Evolutionary conservation across 345 rosid genomes (phyloP).

Genomic region (Eucalyptus curtisii): DNA sequence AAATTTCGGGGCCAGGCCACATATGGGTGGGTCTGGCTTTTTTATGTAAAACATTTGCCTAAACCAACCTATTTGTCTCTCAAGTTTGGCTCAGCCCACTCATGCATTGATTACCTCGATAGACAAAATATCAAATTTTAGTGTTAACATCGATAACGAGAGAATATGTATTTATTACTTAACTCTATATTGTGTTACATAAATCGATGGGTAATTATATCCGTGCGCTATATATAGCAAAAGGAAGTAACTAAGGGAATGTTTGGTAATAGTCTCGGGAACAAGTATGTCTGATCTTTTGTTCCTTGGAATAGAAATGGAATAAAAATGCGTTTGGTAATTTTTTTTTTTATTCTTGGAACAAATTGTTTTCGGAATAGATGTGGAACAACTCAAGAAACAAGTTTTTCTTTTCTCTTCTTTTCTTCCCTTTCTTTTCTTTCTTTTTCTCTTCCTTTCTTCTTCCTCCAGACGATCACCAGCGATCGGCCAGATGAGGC

Average conservation of each 20-base stretch:
- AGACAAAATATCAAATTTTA: no score
- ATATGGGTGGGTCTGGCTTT: background rate
- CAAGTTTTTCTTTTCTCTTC: no score
- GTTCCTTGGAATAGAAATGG: rapidly evolving
- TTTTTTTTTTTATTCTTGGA: rapidly evolving
- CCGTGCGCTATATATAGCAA: background rate
- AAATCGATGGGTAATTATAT: background rate
- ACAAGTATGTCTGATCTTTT: rapidly evolving
- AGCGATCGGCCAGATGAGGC: no score
- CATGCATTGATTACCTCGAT: background rate
- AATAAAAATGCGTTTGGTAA: no score
- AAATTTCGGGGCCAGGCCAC: background rate
- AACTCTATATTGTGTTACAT: background rate
- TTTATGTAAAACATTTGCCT: background rate
- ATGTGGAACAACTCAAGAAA: no score
- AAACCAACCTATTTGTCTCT: background rate
- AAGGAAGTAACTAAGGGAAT: background rate
- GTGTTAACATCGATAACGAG: background rate
- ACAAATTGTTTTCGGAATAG: rapidly evolving
- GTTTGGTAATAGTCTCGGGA: rapidly evolving
- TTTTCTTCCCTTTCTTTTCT: no score
- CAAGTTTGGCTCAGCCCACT: background rate
- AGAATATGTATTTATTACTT: background rate
- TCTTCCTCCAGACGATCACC: rapidly evolving
- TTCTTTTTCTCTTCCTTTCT: no score